Evolutionary conservation across 371 early-diverging fungal species (phyloP), one percentile per base, ranked within the genome.

Genomic region (Choanephora cucurbitarum): DNA sequence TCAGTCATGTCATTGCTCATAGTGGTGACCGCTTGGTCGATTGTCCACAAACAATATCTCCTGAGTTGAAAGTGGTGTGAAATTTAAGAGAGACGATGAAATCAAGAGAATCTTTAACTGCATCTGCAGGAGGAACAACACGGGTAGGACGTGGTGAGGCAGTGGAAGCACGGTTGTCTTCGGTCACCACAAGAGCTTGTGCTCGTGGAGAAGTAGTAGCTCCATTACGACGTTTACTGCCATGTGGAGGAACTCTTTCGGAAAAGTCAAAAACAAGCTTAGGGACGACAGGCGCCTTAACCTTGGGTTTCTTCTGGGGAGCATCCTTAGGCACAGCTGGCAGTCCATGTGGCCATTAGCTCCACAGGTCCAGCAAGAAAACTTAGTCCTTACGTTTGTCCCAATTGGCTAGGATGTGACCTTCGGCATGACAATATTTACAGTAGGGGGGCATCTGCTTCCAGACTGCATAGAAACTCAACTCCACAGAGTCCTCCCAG

Each of bases 361-460:
- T 14, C 32, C 28, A 2, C 49, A 48, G 18, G 23, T 40, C 13
- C 17, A 40, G 40, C 40, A 40, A n/a, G 40, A n/a, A 13, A 40
- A n/a, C n/a, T 40, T 40, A n/a, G 40, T n/a, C 40, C 17, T n/a
- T 13, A 17, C 40, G 40, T 17, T 40, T 40, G 17, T 23, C 18
- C 8, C 49, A 48, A 18, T 8, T 17, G 32, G 24, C n/a, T 11
- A 31, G 14, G 11, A 18, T 32, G 19, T 48, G 49, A n/a, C 32
- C 49, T 48, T 48, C 31, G 33, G 13, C 34, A 31, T 48, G 49
- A 2, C 49, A 48, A 14, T 48, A 48, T 32, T 32, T 24, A 32
- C 49, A 48, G 19, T 48, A 32, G 10, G 23, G 18, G 15, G 33
- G 34, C 49, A 48, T 48, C 3, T 9, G 18, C 18, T 48, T 48